Conservation (phyloP, 1,139 yeast species). For the Yamadazyma epiphylla region DNA sequence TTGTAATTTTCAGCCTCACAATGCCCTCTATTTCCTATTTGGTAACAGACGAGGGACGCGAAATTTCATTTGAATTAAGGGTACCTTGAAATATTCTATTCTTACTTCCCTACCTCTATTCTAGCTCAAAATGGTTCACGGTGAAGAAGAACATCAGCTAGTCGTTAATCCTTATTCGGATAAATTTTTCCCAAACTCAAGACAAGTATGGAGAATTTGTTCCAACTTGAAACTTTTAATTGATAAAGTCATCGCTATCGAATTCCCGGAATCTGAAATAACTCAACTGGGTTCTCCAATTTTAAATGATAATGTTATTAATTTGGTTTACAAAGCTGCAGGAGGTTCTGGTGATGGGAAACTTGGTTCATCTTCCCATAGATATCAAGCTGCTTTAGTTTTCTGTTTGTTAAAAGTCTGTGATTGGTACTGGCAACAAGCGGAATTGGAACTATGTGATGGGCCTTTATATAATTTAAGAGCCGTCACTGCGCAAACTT, state of each 20-base stretch:
- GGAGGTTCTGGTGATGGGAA: slow-evolving; percentile 72
- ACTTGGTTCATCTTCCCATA: slow-evolving; percentile 51
- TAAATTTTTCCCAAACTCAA: slow-evolving; percentile 46
- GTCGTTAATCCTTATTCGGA: slow-evolving; percentile 10
- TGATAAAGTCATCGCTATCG: slow-evolving; percentile 67
- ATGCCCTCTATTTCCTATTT: no score
- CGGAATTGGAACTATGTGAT: slow-evolving; percentile 61
- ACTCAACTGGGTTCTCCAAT: slow-evolving; percentile 59
- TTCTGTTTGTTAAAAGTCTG: slow-evolving; percentile 74
- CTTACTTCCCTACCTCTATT: not conserved
- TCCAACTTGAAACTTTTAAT: slow-evolving; percentile 68
- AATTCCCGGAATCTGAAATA: slow-evolving; percentile 48
- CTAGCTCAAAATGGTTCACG: slow-evolving; percentile 13
- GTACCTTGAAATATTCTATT: not conserved
- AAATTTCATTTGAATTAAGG: not conserved
- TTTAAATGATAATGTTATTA: slow-evolving; percentile 54
- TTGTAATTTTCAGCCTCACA: no score
- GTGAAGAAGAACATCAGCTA: not conserved
- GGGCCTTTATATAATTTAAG: slow-evolving; percentile 59
- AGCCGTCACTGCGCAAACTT: slow-evolving; percentile 64
- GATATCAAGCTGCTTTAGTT: slow-evolving; percentile 64
- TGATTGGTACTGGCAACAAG: slow-evolving; percentile 69
- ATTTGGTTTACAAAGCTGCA: slow-evolving; percentile 67
- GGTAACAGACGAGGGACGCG: not conserved
- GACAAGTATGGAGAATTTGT: slow-evolving; percentile 73